These are phyloP conservation scores for Talaromyces proteolyticus DNA, from an alignment of 495 filamentous ascomycete genomes.

Conservation along the genomic window DNA sequence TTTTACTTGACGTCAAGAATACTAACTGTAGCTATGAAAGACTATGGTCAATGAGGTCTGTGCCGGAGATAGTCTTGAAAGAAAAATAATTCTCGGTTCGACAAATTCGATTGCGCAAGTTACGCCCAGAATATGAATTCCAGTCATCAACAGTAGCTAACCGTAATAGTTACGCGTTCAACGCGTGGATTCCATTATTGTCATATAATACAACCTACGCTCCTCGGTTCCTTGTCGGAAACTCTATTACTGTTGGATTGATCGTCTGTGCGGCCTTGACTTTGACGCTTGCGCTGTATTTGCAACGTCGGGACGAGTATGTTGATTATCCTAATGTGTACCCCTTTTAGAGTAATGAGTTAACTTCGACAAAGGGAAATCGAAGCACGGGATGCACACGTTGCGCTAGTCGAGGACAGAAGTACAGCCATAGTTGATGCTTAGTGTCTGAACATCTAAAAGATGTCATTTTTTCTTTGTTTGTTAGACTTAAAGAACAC, in stretches of 20 bases:
- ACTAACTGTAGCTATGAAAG: background rate
- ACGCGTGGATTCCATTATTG: conserved; percentile 2
- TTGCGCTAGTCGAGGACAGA: too few species aligned
- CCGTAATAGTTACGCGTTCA: background rate
- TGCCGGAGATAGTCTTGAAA: conserved; percentile 3
- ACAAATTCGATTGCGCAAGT: conserved; percentile 1
- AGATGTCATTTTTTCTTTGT: too few species aligned
- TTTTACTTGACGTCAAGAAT: too few species aligned
- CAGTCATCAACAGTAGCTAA: background rate
- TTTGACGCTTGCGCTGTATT: background rate
- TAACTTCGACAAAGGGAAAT: too few species aligned
- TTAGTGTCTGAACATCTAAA: too few species aligned
- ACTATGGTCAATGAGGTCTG: conserved; percentile 2
- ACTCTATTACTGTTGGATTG: conserved; percentile 2
- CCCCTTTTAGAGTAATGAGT: too few species aligned
- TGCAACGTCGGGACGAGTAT: background rate
- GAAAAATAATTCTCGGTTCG: conserved; percentile 2
- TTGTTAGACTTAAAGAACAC: too few species aligned
- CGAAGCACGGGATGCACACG: too few species aligned
- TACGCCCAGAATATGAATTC: background rate
- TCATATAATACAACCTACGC: conserved; percentile 5
- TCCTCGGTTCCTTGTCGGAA: conserved; percentile 1
- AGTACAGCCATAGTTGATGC: too few species aligned
- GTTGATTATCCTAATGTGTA: too few species aligned
- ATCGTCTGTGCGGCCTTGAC: conserved; percentile 2